Evolutionary conservation across 345 rosid species (phyloP).

Genomic region (Bruguiera sexangula): DNA sequence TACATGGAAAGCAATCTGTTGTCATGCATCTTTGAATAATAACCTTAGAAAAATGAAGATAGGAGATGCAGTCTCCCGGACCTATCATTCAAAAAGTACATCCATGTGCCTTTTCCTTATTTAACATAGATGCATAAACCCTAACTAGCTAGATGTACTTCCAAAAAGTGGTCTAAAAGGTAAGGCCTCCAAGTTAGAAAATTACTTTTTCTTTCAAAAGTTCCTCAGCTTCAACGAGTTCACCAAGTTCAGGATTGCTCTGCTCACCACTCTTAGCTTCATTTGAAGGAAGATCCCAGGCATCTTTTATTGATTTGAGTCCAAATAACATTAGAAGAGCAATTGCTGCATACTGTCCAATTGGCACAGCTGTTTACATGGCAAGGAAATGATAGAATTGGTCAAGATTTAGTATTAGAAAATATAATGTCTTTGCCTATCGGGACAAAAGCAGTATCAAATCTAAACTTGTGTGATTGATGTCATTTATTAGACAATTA

Average conservation of each 20-base stretch:
- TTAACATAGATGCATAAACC: background rate
- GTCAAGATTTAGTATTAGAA: conserved; percentile 8
- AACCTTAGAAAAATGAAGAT: background rate
- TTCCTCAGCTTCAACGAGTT: conserved; percentile 85
- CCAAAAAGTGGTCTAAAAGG: background rate
- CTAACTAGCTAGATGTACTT: background rate
- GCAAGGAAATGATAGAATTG: conserved; percentile 20
- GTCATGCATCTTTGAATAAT: background rate
- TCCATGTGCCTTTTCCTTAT: background rate
- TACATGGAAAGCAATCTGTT: conserved; percentile 6
- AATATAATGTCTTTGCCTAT: background rate
- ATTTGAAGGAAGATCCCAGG: conserved; percentile 80
- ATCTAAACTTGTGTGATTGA: no score
- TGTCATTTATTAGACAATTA: no score
- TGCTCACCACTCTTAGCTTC: conserved; percentile 50
- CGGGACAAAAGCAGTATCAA: no score
- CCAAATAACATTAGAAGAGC: conserved; percentile 90
- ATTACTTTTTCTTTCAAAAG: conserved; percentile 84
- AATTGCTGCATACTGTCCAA: conserved; percentile 96
- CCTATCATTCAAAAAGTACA: background rate
- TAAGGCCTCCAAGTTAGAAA: background rate
- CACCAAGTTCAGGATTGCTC: conserved; percentile 65
- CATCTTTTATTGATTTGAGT: conserved; percentile 91
- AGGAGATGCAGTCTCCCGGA: background rate
- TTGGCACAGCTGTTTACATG: conserved; percentile 66